A percentile compares a stretch with the other conserved stretches of the same genome.
phyloP scores from a whole-genome alignment of 2,329 filamentous ascomycete genomes.

The Nectriaceae sp. region DNA sequence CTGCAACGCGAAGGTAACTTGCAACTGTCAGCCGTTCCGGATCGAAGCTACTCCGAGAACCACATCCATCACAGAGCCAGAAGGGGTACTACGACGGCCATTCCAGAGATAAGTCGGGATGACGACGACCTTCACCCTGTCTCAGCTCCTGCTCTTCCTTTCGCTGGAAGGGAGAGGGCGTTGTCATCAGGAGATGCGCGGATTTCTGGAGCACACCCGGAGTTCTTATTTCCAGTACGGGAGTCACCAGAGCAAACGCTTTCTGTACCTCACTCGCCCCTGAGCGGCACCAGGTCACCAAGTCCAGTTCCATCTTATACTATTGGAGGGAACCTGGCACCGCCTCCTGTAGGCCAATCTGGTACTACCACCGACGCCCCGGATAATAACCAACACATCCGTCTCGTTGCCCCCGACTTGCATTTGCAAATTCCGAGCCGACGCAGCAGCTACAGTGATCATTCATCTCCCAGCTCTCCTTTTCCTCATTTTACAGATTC shows the following conservation, averaged over 20 bases:
- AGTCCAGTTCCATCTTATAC: constrained; percentile 35
- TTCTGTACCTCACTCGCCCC: constrained; percentile 17
- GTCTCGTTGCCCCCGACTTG: constrained; percentile 30
- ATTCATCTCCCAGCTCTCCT: constrained; percentile 56
- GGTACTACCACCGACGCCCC: constrained; percentile 17
- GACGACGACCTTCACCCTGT: constrained; percentile 6
- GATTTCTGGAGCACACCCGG: constrained; percentile 15
- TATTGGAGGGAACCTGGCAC: constrained; percentile 44
- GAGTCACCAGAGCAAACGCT: constrained; percentile 12
- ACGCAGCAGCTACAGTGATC: constrained; percentile 43
- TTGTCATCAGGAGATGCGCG: constrained; percentile 48
- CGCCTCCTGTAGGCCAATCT: constrained; percentile 37
- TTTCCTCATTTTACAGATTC: constrained; percentile 72
- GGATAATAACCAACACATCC: constrained; percentile 4
- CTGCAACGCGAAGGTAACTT: constrained; percentile 80
- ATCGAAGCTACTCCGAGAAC: constrained; percentile 54
- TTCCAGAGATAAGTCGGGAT: constrained; percentile 18
- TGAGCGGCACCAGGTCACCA: constrained; percentile 26
- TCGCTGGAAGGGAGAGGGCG: constrained; percentile 36
- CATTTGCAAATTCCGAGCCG: constrained; percentile 51
- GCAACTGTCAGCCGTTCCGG: constrained; percentile 67
- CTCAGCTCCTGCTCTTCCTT: constrained; percentile 6
- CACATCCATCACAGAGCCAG: constrained; percentile 26
- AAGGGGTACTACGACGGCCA: constrained; percentile 30
- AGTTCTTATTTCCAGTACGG: constrained; percentile 19